Evolutionary conservation across 2,329 filamentous ascomycete species (phyloP), one percentile per base, ranked within the genome.

Genomic region (Sordariomycetes sp.): DNA sequence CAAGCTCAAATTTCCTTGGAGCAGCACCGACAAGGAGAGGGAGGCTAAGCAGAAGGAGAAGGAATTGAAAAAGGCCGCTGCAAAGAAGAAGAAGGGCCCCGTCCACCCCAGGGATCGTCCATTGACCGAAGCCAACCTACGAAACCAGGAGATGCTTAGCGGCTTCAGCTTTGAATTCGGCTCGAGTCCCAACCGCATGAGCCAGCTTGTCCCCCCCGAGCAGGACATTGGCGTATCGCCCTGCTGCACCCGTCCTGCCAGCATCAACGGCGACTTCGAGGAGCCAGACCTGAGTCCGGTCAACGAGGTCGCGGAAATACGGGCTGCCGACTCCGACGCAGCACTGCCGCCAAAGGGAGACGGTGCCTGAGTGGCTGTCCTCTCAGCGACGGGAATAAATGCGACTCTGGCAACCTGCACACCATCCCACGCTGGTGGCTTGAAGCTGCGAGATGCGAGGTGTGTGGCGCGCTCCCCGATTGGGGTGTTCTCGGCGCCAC

Each of bases 81-180:
- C 25, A n/a, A 14, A 26, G 28, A 40, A 40, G 33, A 40, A 43
- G 38, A 52, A 50, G 38, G 50, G 51, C n/a, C 33, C 32, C 39
- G 41, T 49, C 14, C 63, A 68, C 44, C 63, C 64, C 6, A 59
- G 61, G 50, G 61, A 67, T 48, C 54, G 59, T 43, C 61, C 62
- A 18, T 52, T 67, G 32, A 66, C 61, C 8, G 53, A 58, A 36
- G 54, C 61, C 34, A 68, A 68, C 47, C 52, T 67, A 14, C 53
- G 55, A 35, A 61, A 69, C 44, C 65, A 67, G 45, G 59, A 67
- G 50, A 55, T 64, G 48, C 54, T 70, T 24, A 55, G 55, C 38
- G 49, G 58, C 36, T 70, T 66, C 51, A 61, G 54, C 36, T 60
- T 65, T 47, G 61, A 56, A 9, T 70, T 70, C 42, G 66, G 66